Percentiles rank a stretch among this genome's conserved stretches.
Conservation (phyloP, 768 basidiomycete genomes). For the Kwoniella newhampshirensis region DNA sequence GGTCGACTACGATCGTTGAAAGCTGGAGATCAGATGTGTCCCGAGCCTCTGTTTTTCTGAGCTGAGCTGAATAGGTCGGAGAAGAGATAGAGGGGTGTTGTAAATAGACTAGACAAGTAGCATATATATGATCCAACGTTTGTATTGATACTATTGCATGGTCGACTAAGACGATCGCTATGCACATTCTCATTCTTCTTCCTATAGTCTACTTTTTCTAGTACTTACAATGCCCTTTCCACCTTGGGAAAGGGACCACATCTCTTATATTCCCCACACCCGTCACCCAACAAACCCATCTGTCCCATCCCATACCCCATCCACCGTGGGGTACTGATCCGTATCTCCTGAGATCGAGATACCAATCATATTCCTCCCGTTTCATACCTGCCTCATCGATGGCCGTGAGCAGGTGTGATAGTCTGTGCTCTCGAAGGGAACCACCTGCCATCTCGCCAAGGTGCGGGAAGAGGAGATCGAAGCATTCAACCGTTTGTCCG, state of each 20-base stretch:
- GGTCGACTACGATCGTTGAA: slow-evolving; percentile 29
- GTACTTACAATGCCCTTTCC: slow-evolving; percentile 57
- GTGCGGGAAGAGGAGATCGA: slow-evolving; percentile 85
- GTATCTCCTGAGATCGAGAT: slow-evolving; percentile 75
- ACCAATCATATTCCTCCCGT: slow-evolving; percentile 58
- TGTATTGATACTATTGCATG: no score
- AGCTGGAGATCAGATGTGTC: slow-evolving; percentile 33
- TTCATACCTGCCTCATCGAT: slow-evolving; percentile 60
- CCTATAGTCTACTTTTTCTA: slow-evolving; percentile 12
- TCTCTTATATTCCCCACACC: slow-evolving; percentile 90
- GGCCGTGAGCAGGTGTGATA: slow-evolving; percentile 47
- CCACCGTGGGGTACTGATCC: slow-evolving; percentile 92
- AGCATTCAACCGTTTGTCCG: slow-evolving; percentile 79
- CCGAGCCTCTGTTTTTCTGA: slow-evolving; percentile 40
- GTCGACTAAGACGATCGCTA: no score
- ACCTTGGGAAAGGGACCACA: slow-evolving; percentile 86
- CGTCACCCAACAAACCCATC: slow-evolving; percentile 80
- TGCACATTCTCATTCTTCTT: no score
- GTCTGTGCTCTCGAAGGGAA: slow-evolving; percentile 64
- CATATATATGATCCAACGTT: neutral
- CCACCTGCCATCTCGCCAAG: slow-evolving; percentile 91
- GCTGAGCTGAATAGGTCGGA: no score
- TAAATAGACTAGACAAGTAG: neutral
- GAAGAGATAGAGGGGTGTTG: neutral
- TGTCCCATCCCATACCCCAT: slow-evolving; percentile 93